Base-by-base conservation (phyloP, 352 stramenopile species). In the Poterioochromonas sp. region DNA sequence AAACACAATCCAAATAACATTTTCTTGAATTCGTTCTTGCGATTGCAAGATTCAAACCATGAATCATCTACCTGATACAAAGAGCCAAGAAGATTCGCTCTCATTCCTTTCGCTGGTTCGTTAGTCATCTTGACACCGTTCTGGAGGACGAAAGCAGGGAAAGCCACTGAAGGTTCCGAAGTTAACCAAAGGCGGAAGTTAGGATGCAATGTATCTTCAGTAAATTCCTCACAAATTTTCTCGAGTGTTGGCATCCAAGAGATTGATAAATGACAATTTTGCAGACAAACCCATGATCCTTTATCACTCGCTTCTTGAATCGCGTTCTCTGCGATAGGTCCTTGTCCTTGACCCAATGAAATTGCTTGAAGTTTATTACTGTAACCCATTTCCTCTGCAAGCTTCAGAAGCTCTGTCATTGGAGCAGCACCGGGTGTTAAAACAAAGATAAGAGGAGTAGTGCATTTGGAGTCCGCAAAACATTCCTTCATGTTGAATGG, bases 371-470 rank as follows among this genome's bases (percentile, higher is more conserved):
- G 89, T 68, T 95, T 94, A 63, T 83, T 89, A 0, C 71, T 73
- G 70, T 95, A 95, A 1, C 90, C 91, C 32, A 95, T 74, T 76
- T 96, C 90, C 0, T 89, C 87, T 0, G 93, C 93, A 0, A 97
- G 82, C 79, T 95, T 93, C 5, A 97, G 83, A 20, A 97, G 81
- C 82, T 97, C 92, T 0, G 87, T 90, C 91, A 97, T 97, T 0
- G 93, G 93, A 76, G 97, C 93, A 3, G 93, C 91, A 37, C 93
- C 93, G 0, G 92, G 91, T 5, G 92, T 95, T 26, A 98, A 85
- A 58, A 98, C 90, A 82, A 98, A 97, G 71, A 98, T 94, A 5
- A 97, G 84, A 18, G 93, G 92, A 37, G 92, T 97, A n/a, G 90
- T 86, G 81, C 89, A 96, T 35, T 88, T 96, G 2, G 91, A 96